phyloP scores from a whole-genome alignment of 352 stramenopile genomes.

The Phytophthora palmivora region DNA sequence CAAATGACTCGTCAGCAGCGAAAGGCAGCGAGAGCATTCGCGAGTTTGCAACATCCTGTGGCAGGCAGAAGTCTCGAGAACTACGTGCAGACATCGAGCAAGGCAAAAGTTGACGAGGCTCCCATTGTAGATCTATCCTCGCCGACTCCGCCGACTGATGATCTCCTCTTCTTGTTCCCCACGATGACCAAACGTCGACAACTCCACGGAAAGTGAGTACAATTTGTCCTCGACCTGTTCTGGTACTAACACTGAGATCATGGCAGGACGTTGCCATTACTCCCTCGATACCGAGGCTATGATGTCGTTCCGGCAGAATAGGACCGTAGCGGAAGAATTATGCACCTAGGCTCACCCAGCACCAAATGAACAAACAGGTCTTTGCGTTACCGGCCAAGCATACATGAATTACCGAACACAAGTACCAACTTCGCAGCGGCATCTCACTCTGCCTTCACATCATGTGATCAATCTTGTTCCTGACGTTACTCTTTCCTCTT shows the following conservation, averaged over 20 bases:
- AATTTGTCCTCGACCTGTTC: conserved; percentile 4
- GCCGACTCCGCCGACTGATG: conserved; percentile 4
- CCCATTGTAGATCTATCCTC: not conserved
- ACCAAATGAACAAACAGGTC: conserved; percentile 1
- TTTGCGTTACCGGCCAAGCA: conserved; percentile 29
- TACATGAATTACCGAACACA: conserved; percentile 42
- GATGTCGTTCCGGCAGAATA: conserved; percentile 23
- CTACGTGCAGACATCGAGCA: conserved; percentile 17
- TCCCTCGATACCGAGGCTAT: conserved; percentile 41
- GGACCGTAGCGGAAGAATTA: not conserved
- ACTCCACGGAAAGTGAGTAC: conserved; percentile 52
- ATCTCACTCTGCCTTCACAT: conserved; percentile 25
- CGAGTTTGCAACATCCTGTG: conserved; percentile 39
- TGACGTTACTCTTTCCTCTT: conserved; percentile 34
- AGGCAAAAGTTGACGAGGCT: conserved; percentile 3
- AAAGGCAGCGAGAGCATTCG: conserved; percentile 40
- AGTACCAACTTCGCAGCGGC: conserved; percentile 27
- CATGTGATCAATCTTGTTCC: conserved; percentile 11
- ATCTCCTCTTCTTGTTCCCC: conserved; percentile 48
- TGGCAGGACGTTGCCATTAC: conserved; percentile 38
- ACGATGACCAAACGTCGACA: conserved; percentile 50
- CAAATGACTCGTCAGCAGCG: conserved; percentile 40
- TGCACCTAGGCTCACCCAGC: not conserved
- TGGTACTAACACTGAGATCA: conserved; percentile 12
- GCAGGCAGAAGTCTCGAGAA: conserved; percentile 37